phyloP scores from a whole-genome alignment of 768 basidiomycete species.

The Phylloporus scabripes region DNA sequence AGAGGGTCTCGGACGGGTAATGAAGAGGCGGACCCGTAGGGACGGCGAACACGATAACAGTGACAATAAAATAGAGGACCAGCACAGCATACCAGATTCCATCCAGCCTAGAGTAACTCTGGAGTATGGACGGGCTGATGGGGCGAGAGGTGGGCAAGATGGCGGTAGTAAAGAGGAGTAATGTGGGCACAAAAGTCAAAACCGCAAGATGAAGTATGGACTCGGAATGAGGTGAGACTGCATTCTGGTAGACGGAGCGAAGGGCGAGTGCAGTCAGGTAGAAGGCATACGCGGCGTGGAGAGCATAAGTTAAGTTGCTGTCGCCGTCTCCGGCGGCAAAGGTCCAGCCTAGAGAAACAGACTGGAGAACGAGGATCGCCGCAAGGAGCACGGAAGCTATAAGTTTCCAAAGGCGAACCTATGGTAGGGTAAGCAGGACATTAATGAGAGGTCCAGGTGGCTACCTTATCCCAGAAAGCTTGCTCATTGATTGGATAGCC shows the following conservation, averaged over 20 bases:
- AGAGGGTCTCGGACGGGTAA: constrained; percentile 68
- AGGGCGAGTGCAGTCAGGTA: constrained; percentile 53
- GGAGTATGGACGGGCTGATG: constrained; percentile 27
- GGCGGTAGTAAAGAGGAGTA: constrained; percentile 41
- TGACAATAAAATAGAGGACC: constrained; percentile 43
- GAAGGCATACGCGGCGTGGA: constrained; percentile 51
- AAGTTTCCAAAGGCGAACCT: constrained; percentile 62
- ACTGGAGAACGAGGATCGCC: constrained; percentile 44
- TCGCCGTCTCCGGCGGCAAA: constrained; percentile 21
- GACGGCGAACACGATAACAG: constrained; percentile 42
- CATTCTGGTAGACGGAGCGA: constrained; percentile 45
- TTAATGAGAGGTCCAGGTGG: constrained; percentile 10
- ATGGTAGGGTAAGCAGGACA: constrained; percentile 3
- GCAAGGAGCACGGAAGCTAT: constrained; percentile 43
- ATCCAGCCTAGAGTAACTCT: constrained; percentile 18
- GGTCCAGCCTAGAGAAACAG: constrained; percentile 50
- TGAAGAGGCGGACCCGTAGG: constrained; percentile 72
- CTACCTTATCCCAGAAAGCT: constrained; percentile 54
- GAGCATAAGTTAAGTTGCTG: constrained; percentile 33
- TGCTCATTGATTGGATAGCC: constrained; percentile 60
- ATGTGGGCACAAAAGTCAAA: constrained; percentile 46
- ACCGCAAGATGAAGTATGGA: constrained; percentile 57
- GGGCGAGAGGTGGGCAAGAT: constrained; percentile 50
- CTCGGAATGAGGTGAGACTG: constrained; percentile 37
- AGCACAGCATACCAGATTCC: constrained; percentile 51